Evolutionary conservation across 345 rosid species (phyloP).

Genomic region (Ceriops tagal): DNA sequence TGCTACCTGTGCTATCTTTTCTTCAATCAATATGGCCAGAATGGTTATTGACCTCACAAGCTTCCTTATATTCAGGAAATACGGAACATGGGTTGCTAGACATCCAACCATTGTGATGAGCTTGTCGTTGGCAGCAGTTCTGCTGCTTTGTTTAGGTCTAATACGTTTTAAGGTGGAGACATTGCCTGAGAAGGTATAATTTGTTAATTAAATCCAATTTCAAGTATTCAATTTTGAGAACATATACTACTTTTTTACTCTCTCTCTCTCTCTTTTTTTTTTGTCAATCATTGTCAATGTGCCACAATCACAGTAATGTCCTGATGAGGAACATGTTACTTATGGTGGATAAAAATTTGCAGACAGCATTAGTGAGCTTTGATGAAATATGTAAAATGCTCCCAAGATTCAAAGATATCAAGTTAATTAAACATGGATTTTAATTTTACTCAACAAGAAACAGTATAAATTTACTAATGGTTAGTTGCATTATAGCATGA

Average conservation of each 20-base stretch:
- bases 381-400: no score
- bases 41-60: slow-evolving; percentile 15
- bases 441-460: no score
- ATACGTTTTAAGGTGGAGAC: slow-evolving; percentile 95
- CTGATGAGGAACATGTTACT: no score
- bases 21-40: slow-evolving; percentile 8
- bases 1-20: slow-evolving; percentile 16
- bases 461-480: no score
- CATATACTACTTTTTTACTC: background rate
- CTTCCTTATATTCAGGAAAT: slow-evolving; percentile 52
- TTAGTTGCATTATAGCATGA: no score
- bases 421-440: background rate
- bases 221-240: background rate
- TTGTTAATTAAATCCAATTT: background rate
- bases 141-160: slow-evolving; percentile 83
- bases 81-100: slow-evolving; percentile 93
- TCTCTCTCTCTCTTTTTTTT: no score
- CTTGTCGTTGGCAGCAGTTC: slow-evolving; percentile 59
- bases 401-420: no score
- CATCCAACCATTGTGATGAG: slow-evolving; percentile 65
- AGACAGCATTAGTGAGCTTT: no score
- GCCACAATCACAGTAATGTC: no score
- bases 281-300: no score
- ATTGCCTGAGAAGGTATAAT: slow-evolving; percentile 83
- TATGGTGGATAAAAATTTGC: no score